These are phyloP conservation scores for Helichrysum umbraculigerum DNA, from an alignment of 129 eudicot genomes.

Conservation along the genomic window DNA sequence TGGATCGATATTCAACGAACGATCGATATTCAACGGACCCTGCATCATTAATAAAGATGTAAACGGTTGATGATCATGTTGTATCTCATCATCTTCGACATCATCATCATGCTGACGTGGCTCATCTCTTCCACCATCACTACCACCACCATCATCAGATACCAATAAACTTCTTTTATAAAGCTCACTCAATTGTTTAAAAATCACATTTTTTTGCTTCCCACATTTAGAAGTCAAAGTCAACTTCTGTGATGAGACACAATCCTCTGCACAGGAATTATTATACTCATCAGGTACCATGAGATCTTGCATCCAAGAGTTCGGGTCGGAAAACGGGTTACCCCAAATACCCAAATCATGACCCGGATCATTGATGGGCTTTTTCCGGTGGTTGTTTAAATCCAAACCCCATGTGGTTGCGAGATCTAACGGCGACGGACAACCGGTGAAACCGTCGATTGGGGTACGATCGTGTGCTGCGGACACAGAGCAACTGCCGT, in stretches of 20 bases:
- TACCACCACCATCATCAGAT: background rate
- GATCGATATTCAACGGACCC: constrained; percentile 19
- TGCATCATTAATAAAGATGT: constrained; percentile 56
- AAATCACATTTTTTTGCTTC: constrained; percentile 53
- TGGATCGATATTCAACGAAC: constrained; percentile 11
- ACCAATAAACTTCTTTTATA: background rate
- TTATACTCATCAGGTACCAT: constrained; percentile 56
- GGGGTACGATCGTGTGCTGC: constrained; percentile 46
- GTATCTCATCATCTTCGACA: constrained; percentile 16
- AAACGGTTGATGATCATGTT: constrained; percentile 35
- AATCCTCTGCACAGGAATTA: background rate
- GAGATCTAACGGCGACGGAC: constrained; percentile 55
- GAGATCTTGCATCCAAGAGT: constrained; percentile 48
- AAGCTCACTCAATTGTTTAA: constrained; percentile 50
- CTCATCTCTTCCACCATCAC: constrained; percentile 22
- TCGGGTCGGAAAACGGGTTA: constrained; percentile 14
- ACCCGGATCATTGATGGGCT: background rate
- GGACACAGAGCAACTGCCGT: constrained; percentile 38
- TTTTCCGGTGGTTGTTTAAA: constrained; percentile 4
- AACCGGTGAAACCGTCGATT: constrained; percentile 58
- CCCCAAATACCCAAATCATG: constrained; percentile 13
- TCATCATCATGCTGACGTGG: constrained; percentile 21
- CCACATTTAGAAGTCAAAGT: constrained; percentile 40
- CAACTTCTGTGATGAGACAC: background rate
- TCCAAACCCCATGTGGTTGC: constrained; percentile 63